Conservation (phyloP, 2,329 filamentous ascomycete species). For the Orbilia ellipsospora region DNA sequence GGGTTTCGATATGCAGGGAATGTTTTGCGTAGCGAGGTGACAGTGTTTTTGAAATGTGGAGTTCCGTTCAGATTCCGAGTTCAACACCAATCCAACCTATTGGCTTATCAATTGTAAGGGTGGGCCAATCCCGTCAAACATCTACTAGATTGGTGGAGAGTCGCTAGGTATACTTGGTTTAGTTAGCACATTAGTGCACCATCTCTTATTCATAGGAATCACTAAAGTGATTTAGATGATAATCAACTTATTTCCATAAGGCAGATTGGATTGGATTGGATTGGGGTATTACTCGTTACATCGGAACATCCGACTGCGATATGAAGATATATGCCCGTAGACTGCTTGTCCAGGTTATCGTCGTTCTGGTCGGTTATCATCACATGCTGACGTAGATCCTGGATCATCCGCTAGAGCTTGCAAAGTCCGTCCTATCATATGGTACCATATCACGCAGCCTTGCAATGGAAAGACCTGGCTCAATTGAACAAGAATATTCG, state of each 20-base stretch:
- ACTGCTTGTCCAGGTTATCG: too few species aligned
- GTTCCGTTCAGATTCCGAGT: constrained; percentile 31
- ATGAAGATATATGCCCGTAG: too few species aligned
- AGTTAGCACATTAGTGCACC: constrained; percentile 15
- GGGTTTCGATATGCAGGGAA: constrained; percentile 21
- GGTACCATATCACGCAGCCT: too few species aligned
- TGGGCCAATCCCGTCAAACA: constrained; percentile 27
- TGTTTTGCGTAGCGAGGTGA: constrained; percentile 26
- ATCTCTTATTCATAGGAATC: not conserved
- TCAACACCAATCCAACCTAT: constrained; percentile 11
- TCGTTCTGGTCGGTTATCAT: too few species aligned
- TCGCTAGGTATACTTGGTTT: not conserved
- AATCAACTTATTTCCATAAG: too few species aligned
- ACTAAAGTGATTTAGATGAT: too few species aligned
- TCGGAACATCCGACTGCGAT: not conserved
- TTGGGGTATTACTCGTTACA: too few species aligned
- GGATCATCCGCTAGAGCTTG: constrained; percentile 7
- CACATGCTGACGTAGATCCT: constrained; percentile 36
- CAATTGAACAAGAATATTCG: too few species aligned
- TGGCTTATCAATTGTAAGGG: not conserved
- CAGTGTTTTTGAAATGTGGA: constrained; percentile 13
- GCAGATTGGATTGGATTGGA: too few species aligned
- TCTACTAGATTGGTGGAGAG: constrained; percentile 15
- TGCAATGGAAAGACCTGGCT: too few species aligned
- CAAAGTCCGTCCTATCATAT: too few species aligned